Conservation (phyloP, 2,329 filamentous ascomycete species). For the Apiospora sp. region DNA sequence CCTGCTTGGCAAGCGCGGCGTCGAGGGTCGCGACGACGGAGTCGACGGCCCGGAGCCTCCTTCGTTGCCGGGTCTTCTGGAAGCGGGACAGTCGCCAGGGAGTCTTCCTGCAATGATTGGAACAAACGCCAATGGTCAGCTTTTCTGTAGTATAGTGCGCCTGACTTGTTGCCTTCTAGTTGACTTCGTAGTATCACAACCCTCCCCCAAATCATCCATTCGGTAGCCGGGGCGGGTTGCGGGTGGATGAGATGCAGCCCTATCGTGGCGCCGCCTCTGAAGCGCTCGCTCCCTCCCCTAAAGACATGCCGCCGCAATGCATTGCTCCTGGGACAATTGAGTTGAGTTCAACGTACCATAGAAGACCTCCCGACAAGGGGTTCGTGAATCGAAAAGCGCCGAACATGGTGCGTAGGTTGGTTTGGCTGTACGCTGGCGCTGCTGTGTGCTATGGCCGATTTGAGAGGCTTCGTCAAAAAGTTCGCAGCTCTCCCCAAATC, state of each 20-base stretch:
- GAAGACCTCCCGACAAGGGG: conserved; percentile 78
- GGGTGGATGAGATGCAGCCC: neutral
- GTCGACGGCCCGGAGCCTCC: conserved; percentile 86
- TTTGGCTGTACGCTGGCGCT: conserved; percentile 25
- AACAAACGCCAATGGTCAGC: neutral
- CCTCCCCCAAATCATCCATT: neutral
- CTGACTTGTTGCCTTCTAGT: neutral
- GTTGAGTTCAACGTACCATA: conserved; percentile 67
- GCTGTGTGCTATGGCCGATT: neutral
- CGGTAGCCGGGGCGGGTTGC: neutral
- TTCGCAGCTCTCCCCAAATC: conserved; percentile 20
- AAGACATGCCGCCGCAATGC: neutral
- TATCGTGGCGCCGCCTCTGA: neutral
- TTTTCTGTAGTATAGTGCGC: neutral
- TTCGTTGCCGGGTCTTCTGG: conserved; percentile 87
- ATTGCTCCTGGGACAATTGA: neutral
- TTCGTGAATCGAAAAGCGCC: conserved; percentile 83
- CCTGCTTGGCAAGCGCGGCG: conserved; percentile 76
- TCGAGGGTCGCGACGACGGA: conserved; percentile 85
- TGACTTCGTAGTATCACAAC: neutral
- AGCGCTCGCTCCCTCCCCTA: neutral
- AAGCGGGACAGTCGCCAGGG: conserved; percentile 94
- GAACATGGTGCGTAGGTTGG: conserved; percentile 69
- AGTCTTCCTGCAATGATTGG: conserved; percentile 75
- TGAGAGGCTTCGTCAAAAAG: conserved; percentile 24